Evolutionary conservation across 1,284 basidiomycete genomes (phyloP).

Genomic region (Ceratorhiza oryzae-sativae): DNA sequence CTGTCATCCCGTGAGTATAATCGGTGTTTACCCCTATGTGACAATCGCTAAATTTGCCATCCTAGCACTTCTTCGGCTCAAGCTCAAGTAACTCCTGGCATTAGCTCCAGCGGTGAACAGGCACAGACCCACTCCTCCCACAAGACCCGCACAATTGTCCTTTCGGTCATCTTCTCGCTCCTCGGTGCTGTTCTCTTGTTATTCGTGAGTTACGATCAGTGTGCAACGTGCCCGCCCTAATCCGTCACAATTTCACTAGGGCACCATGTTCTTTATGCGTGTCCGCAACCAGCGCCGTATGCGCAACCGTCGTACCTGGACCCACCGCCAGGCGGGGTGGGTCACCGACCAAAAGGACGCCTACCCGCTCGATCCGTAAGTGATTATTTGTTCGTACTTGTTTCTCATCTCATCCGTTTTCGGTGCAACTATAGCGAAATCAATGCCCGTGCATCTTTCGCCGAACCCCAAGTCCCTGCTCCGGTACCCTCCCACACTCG

Average conservation of each 20-base stretch:
- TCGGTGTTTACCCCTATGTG: background rate
- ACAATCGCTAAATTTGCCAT: background rate
- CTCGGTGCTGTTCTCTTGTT: slow-evolving; percentile 21
- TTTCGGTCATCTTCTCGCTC: slow-evolving; percentile 29
- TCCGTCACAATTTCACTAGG: background rate
- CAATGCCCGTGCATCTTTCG: background rate
- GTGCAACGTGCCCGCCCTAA: background rate
- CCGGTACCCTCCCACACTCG: slow-evolving; percentile 29
- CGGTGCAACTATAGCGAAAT: slow-evolving; percentile 2
- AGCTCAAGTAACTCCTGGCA: background rate
- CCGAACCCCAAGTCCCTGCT: slow-evolving; percentile 32
- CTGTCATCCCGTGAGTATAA: background rate
- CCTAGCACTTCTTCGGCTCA: background rate
- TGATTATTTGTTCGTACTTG: background rate
- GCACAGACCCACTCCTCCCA: background rate
- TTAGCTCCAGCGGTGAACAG: background rate
- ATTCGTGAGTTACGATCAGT: background rate
- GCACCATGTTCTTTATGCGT: slow-evolving; percentile 27
- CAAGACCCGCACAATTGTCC: slow-evolving; percentile 25
- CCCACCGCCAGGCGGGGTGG: slow-evolving; percentile 15
- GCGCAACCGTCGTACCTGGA: slow-evolving; percentile 20
- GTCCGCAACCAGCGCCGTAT: slow-evolving; percentile 15
- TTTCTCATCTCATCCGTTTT: slow-evolving; percentile 1
- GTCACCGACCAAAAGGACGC: slow-evolving; percentile 6
- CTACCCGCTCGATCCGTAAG: slow-evolving; percentile 18